Evolutionary conservation across 139 green algal species (phyloP).

Genomic region (Chlamydomonas schloesseri): DNA sequence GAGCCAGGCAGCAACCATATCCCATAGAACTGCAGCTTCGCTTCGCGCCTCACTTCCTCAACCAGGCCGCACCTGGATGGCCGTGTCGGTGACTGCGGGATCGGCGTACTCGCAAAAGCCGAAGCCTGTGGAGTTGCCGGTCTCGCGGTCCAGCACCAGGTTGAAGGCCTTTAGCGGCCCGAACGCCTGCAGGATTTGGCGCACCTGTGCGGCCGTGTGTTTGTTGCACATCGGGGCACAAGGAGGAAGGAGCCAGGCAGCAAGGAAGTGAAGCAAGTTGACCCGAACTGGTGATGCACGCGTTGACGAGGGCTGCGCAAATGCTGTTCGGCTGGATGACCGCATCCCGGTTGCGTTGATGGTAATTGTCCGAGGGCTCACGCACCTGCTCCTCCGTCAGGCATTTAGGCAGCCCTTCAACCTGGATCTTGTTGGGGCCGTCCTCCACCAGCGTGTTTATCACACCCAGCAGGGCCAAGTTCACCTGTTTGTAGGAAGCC

Average conservation of each 20-base stretch:
- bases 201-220: slow-evolving; percentile 29
- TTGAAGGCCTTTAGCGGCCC: slow-evolving; percentile 63
- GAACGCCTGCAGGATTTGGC: slow-evolving; percentile 59
- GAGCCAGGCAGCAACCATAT: no score
- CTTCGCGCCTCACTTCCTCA: no score
- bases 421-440: slow-evolving; percentile 59
- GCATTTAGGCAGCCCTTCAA: slow-evolving; percentile 56
- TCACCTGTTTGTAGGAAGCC: no score
- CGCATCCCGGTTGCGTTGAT: no score
- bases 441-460: slow-evolving; percentile 63
- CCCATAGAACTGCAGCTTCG: no score
- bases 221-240: no score
- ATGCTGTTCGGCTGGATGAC: no score
- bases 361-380: no score
- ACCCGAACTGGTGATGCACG: no score
- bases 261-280: no score
- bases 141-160: slow-evolving; percentile 56
- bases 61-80: slow-evolving; percentile 47
- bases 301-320: no score
- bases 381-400: slow-evolving; percentile 70
- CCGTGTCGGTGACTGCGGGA: slow-evolving; percentile 40
- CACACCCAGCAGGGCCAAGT: slow-evolving; percentile 58
- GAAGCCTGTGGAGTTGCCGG: slow-evolving; percentile 48
- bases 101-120: slow-evolving; percentile 62
- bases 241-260: background rate